phyloP scores from a whole-genome alignment of 192 early-diverging fungal species.

The Backusella psychrophila region DNA sequence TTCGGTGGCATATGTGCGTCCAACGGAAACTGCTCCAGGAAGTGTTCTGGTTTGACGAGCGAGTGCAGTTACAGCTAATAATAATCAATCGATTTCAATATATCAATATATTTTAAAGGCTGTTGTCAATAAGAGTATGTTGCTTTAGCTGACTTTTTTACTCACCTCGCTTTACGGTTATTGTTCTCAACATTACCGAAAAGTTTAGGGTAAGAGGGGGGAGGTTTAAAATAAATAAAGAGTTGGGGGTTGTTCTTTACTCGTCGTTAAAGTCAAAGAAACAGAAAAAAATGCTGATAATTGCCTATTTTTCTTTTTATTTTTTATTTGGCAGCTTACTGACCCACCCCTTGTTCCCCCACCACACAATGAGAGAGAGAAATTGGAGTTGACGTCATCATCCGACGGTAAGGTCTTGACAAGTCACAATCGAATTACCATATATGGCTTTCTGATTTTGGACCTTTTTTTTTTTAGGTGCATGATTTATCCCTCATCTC shows the following conservation, averaged over 20 bases:
- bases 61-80: constrained; percentile 12
- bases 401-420: not conserved
- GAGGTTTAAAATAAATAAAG: constrained; percentile 13
- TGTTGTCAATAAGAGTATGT: not conserved
- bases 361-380: not conserved
- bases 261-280: not conserved
- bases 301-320: not conserved
- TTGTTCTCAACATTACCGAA: constrained; percentile 34
- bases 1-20: constrained; percentile 36
- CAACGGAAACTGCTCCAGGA: constrained; percentile 31
- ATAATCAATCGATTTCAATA: not conserved
- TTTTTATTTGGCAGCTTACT: constrained; percentile 3
- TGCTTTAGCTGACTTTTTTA: not conserved
- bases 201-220: constrained; percentile 26
- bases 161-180: constrained; percentile 33
- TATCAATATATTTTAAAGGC: not conserved
- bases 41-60: constrained; percentile 27
- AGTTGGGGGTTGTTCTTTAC: constrained; percentile 20
- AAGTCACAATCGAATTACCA: no score
- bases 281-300: constrained; percentile 10
- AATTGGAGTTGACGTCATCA: not conserved
- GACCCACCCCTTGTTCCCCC: not conserved
- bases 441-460: no score
- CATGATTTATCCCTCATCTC: not conserved
- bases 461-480: not conserved